These are phyloP conservation scores for Fusarium drepaniforme DNA, from an alignment of 2,329 filamentous ascomycete species.

Conservation along the genomic window DNA sequence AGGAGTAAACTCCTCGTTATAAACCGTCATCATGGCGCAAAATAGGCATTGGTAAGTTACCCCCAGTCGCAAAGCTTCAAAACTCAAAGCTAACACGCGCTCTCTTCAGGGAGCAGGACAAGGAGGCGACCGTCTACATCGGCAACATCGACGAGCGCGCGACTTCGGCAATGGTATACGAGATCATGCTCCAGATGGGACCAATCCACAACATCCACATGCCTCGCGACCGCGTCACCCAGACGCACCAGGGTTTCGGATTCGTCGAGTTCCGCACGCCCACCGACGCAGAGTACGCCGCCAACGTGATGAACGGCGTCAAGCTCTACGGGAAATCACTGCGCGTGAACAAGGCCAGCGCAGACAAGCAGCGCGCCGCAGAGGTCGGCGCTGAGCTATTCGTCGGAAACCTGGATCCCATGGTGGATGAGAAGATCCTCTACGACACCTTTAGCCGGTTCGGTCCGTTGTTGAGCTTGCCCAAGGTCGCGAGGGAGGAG, in stretches of 20 bases:
- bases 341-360: constrained; percentile 91
- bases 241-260: constrained; percentile 96
- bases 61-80: constrained; percentile 8
- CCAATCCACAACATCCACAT: constrained; percentile 98
- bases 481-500: constrained; percentile 94
- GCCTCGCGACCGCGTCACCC: constrained; percentile 97
- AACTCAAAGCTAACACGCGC: constrained; percentile 1
- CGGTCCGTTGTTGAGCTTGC: constrained; percentile 83
- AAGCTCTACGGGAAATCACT: constrained; percentile 94
- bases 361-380: constrained; percentile 93
- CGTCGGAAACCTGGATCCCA: constrained; percentile 92
- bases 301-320: constrained; percentile 96
- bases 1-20: constrained; percentile 12
- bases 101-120: constrained; percentile 86
- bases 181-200: constrained; percentile 97
- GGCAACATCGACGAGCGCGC: constrained; percentile 98
- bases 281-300: constrained; percentile 95
- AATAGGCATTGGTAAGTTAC: constrained; percentile 76
- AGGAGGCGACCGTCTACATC: constrained; percentile 97
- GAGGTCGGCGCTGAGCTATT: constrained; percentile 98
- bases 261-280: constrained; percentile 99
- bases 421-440: constrained; percentile 95
- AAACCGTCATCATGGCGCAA: constrained; percentile 70
- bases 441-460: constrained; percentile 96
- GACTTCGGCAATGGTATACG: constrained; percentile 90